Conservation (phyloP, 1,284 basidiomycete species). For the Acaromyces ingoldii region DNA sequence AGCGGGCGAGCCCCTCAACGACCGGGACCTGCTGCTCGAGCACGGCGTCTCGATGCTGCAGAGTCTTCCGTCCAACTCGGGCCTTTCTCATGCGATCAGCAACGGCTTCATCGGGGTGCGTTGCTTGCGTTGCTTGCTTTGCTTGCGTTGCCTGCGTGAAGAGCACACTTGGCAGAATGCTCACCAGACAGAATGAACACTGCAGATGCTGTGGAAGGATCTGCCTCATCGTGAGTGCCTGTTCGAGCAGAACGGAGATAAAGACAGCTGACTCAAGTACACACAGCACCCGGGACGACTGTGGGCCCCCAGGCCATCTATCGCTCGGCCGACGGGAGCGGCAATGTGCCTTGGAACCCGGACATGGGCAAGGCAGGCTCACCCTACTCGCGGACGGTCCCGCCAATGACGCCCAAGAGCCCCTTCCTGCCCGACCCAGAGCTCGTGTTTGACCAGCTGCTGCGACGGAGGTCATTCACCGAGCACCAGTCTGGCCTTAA, state of each 20-base stretch:
- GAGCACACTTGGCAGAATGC: too few relatives aligned
- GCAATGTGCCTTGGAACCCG: slow-evolving; percentile 68
- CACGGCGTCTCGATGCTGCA: slow-evolving; percentile 26
- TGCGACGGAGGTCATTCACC: slow-evolving; percentile 10
- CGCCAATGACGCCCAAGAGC: slow-evolving; percentile 53
- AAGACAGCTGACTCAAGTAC: too few relatives aligned
- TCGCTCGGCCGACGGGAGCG: slow-evolving; percentile 49
- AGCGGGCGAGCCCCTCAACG: slow-evolving; percentile 21
- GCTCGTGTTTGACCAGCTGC: slow-evolving; percentile 16
- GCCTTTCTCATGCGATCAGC: slow-evolving; percentile 4
- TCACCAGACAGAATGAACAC: too few relatives aligned
- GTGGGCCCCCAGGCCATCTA: slow-evolving; percentile 55
- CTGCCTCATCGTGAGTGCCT: slow-evolving; percentile 70
- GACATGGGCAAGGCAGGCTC: slow-evolving; percentile 68
- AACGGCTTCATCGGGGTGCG: slow-evolving; percentile 18
- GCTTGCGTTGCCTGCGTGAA: too few relatives aligned
- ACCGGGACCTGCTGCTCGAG: slow-evolving; percentile 37
- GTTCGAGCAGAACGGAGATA: too few relatives aligned
- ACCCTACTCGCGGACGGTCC: slow-evolving; percentile 71
- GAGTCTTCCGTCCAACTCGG: slow-evolving; percentile 20
- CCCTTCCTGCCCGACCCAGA: slow-evolving; percentile 12
- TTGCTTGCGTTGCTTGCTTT: too few relatives aligned
- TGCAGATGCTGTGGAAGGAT: slow-evolving; percentile 57
- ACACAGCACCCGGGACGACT: slow-evolving; percentile 63
- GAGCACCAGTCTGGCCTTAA: slow-evolving; percentile 30